Percentiles rank a stretch among this genome's conserved stretches.
phyloP scores from a whole-genome alignment of 2,329 filamentous ascomycete genomes.

The Tolypocladium sp. region DNA sequence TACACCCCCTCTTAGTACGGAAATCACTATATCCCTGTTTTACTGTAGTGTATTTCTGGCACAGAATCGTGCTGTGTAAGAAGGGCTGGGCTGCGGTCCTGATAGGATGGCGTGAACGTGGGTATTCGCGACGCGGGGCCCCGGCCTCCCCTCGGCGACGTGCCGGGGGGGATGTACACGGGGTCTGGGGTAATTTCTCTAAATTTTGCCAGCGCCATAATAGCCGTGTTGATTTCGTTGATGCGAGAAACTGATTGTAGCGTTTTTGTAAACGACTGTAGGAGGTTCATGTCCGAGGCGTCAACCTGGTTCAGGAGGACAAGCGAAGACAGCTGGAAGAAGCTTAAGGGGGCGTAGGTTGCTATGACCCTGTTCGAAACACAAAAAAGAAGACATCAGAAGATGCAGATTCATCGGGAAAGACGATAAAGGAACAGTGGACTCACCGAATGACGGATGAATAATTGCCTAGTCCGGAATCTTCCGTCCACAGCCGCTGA shows the following conservation, averaged over 20 bases:
- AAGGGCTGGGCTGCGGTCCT: not conserved
- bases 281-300: not conserved
- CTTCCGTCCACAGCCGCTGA: not conserved
- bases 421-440: not conserved
- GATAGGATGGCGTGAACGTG: not conserved
- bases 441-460: not conserved
- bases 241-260: not conserved
- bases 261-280: not conserved
- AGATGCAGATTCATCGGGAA: not conserved
- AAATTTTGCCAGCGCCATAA: not conserved
- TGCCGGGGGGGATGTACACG: not conserved
- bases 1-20: too few relatives aligned
- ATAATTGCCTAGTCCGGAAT: not conserved
- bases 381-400: not conserved
- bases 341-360: not conserved
- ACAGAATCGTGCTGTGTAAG: not conserved
- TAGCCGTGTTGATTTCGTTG: not conserved
- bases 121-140: not conserved
- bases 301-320: not conserved
- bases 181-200: not conserved
- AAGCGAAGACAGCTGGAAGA: not conserved
- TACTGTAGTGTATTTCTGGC: not conserved
- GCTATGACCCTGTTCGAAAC: not conserved
- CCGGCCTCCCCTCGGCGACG: not conserved
- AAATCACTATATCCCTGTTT: too few relatives aligned